Conservation (phyloP, 306 rosid genomes). For the Vigna radiata region DNA sequence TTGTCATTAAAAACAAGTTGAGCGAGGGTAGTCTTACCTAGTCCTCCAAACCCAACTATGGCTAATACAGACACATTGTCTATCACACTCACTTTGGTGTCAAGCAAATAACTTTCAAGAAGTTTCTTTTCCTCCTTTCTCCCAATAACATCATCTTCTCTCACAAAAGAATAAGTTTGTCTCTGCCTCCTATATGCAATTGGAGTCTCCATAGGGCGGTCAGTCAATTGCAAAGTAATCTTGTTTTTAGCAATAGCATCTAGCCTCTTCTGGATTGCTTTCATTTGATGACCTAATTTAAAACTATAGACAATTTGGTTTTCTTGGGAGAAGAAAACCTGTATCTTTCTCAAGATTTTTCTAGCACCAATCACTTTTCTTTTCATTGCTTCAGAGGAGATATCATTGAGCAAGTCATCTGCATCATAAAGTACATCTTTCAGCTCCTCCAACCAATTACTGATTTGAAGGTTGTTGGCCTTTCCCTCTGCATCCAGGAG, state of each 20-base stretch:
- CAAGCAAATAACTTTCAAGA: background rate
- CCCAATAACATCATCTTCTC: slow-evolving; percentile 44
- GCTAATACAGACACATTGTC: slow-evolving; percentile 43
- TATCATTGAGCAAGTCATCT: slow-evolving; percentile 48
- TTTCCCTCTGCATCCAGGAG: slow-evolving; percentile 49
- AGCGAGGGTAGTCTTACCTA: slow-evolving; percentile 59
- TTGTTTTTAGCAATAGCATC: slow-evolving; percentile 38
- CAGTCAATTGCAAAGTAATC: slow-evolving; percentile 28
- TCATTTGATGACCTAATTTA: slow-evolving; percentile 43
- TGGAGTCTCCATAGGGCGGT: background rate
- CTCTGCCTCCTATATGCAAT: slow-evolving; percentile 20
- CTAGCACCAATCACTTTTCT: slow-evolving; percentile 24
- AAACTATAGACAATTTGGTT: slow-evolving; percentile 21
- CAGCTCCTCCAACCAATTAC: slow-evolving; percentile 43
- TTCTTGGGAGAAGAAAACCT: slow-evolving; percentile 38
- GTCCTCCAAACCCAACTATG: slow-evolving; percentile 55
- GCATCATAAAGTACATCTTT: slow-evolving; percentile 52
- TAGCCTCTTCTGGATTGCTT: slow-evolving; percentile 39
- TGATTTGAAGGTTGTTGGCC: slow-evolving; percentile 20
- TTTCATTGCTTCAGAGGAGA: slow-evolving; percentile 22
- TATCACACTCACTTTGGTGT: background rate
- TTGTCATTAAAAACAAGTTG: slow-evolving; percentile 45
- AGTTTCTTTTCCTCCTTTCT: slow-evolving; percentile 39
- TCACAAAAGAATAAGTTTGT: slow-evolving; percentile 50
- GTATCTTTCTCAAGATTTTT: background rate